A percentile compares a stretch with the other conserved stretches of the same genome.
These are phyloP conservation scores for Stenocarpella maydis DNA, from an alignment of 2,329 filamentous ascomycete species.

Conservation along the genomic window DNA sequence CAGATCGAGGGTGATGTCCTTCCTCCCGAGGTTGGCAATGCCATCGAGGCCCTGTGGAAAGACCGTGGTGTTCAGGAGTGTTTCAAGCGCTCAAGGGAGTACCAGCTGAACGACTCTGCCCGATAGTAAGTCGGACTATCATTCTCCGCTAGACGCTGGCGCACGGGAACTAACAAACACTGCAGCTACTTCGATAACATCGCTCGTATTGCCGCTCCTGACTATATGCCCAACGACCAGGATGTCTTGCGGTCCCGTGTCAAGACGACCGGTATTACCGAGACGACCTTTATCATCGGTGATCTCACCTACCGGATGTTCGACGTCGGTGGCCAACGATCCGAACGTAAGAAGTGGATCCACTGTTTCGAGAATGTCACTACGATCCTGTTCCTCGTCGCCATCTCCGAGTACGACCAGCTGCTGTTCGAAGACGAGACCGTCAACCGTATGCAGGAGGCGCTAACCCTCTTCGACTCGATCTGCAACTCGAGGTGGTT, in stretches of 20 bases:
- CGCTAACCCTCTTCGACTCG: slow-evolving; percentile 84
- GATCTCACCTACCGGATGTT: slow-evolving; percentile 97
- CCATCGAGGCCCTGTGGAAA: slow-evolving; percentile 92
- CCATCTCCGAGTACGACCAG: slow-evolving; percentile 97
- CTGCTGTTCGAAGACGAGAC: slow-evolving; percentile 96
- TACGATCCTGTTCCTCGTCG: slow-evolving; percentile 94
- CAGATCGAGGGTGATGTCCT: slow-evolving; percentile 96
- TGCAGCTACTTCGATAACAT: slow-evolving; percentile 94
- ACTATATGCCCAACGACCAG: slow-evolving; percentile 95
- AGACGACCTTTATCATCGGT: slow-evolving; percentile 95
- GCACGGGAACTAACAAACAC: slow-evolving; percentile 44
- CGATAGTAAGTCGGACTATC: slow-evolving; percentile 84
- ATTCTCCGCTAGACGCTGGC: not conserved
- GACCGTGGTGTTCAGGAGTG: slow-evolving; percentile 92
- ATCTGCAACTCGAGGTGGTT: slow-evolving; percentile 92
- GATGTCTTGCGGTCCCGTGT: slow-evolving; percentile 95
- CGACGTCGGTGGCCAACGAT: slow-evolving; percentile 94
- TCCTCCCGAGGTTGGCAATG: slow-evolving; percentile 91
- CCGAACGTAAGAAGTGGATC: slow-evolving; percentile 99
- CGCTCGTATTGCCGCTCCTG: slow-evolving; percentile 85
- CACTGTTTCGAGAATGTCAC: slow-evolving; percentile 99
- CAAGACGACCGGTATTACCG: slow-evolving; percentile 97
- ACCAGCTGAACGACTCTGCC: slow-evolving; percentile 95
- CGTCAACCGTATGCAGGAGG: slow-evolving; percentile 93
- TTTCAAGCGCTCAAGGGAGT: slow-evolving; percentile 94